Conservation (phyloP, 2,329 filamentous ascomycete genomes). For the Diaporthe sp. region DNA sequence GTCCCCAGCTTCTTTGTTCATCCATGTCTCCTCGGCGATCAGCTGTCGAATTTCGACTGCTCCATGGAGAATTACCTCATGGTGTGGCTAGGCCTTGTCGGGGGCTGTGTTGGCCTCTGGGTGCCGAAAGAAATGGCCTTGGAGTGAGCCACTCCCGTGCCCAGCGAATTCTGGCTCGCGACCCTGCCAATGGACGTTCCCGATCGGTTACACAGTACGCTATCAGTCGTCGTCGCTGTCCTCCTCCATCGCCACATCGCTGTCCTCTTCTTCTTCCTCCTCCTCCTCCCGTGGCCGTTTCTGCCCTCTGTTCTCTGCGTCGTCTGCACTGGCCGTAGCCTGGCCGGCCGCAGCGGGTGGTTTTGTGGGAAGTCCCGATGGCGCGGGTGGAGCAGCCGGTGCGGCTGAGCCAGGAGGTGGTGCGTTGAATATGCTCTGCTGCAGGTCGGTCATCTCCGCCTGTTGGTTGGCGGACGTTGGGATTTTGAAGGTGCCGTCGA, state of each 20-base stretch:
- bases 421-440: conserved; percentile 85
- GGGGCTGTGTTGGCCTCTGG: conserved; percentile 83
- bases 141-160: conserved; percentile 46
- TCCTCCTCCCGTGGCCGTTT: conserved; percentile 81
- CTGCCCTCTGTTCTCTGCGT: conserved; percentile 70
- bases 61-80: conserved; percentile 80
- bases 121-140: conserved; percentile 78
- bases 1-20: conserved; percentile 91
- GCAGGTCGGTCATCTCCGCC: conserved; percentile 78
- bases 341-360: conserved; percentile 63
- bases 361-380: conserved; percentile 62
- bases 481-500: conserved; percentile 90
- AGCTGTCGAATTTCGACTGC: conserved; percentile 77
- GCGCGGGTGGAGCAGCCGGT: conserved; percentile 54
- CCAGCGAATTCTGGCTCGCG: background rate
- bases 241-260: conserved; percentile 77
- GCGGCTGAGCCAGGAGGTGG: conserved; percentile 66
- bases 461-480: conserved; percentile 68
- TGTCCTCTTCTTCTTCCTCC: conserved; percentile 68
- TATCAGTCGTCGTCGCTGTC: conserved; percentile 78
- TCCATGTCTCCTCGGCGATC: conserved; percentile 89
- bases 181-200: conserved; percentile 11
- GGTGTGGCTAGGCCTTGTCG: conserved; percentile 91
- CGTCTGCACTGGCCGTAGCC: conserved; percentile 64
- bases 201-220: conserved; percentile 26